phyloP scores from a whole-genome alignment of 2,329 filamentous ascomycete genomes.

The Paracamarosporium sp. region DNA sequence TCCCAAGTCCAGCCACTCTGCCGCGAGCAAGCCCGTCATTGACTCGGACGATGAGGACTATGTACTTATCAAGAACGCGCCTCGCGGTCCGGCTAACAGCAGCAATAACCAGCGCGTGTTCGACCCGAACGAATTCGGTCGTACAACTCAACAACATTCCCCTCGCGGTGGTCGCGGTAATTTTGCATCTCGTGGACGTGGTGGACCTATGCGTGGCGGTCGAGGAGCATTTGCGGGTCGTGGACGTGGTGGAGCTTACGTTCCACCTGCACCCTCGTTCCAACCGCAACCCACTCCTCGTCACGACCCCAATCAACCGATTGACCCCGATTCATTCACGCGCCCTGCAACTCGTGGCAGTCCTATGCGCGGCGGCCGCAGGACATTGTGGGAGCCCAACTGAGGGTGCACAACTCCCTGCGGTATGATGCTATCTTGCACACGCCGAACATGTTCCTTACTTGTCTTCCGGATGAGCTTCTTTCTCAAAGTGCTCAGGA shows the following conservation, averaged over 20 bases:
- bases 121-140: slow-evolving; percentile 58
- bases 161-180: slow-evolving; percentile 43
- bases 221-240: slow-evolving; percentile 39
- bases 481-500: background rate
- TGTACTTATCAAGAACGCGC: slow-evolving; percentile 46
- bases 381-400: slow-evolving; percentile 51
- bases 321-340: slow-evolving; percentile 49
- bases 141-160: slow-evolving; percentile 38
- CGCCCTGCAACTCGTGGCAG: slow-evolving; percentile 40
- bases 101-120: slow-evolving; percentile 46
- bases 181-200: slow-evolving; percentile 29
- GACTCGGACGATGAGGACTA: slow-evolving; percentile 48
- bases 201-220: slow-evolving; percentile 29
- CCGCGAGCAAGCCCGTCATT: slow-evolving; percentile 22
- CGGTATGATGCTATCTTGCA: background rate
- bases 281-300: slow-evolving; percentile 34
- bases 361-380: slow-evolving; percentile 40
- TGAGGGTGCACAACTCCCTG: slow-evolving; percentile 16
- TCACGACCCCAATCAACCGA: slow-evolving; percentile 44
- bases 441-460: background rate
- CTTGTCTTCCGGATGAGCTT: background rate
- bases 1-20: slow-evolving; percentile 36
- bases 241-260: slow-evolving; percentile 39
- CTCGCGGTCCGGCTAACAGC: slow-evolving; percentile 40
- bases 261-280: slow-evolving; percentile 33